phyloP scores from a whole-genome alignment of 2,329 filamentous ascomycete species.

The Hymenoscyphus scutula region DNA sequence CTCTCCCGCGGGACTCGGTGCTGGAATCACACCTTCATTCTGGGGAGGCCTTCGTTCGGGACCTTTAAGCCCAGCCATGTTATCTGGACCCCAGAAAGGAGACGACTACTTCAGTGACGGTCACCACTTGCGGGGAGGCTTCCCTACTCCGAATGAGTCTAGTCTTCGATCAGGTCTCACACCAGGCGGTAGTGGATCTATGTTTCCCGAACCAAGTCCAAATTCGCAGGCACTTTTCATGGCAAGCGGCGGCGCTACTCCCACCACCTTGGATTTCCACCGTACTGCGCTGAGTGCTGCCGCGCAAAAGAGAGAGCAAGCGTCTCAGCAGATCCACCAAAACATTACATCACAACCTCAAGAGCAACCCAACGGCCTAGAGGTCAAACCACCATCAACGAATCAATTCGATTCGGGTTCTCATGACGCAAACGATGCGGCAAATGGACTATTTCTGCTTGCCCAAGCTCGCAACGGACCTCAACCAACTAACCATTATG shows the following conservation, averaged over 20 bases:
- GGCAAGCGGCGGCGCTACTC: slow-evolving; percentile 79
- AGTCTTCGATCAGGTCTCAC: slow-evolving; percentile 88
- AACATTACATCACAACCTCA: slow-evolving; percentile 53
- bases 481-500: slow-evolving; percentile 37
- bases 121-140: slow-evolving; percentile 74
- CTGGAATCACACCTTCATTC: slow-evolving; percentile 69
- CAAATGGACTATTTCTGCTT: slow-evolving; percentile 89
- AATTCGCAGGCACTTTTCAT: slow-evolving; percentile 76
- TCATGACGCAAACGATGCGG: slow-evolving; percentile 88
- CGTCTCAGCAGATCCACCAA: slow-evolving; percentile 36
- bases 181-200: slow-evolving; percentile 90
- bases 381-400: slow-evolving; percentile 46
- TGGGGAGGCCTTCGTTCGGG: slow-evolving; percentile 88
- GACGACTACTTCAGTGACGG: slow-evolving; percentile 88
- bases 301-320: slow-evolving; percentile 58
- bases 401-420: slow-evolving; percentile 68
- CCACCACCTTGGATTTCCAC: slow-evolving; percentile 90
- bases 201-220: slow-evolving; percentile 91
- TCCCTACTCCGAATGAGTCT: slow-evolving; percentile 95
- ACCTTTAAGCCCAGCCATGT: slow-evolving; percentile 94
- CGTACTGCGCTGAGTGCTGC: slow-evolving; percentile 83
- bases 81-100: slow-evolving; percentile 68
- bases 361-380: slow-evolving; percentile 37
- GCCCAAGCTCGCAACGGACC: slow-evolving; percentile 67
- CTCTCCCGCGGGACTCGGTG: slow-evolving; percentile 78